Evolutionary conservation across 2,329 filamentous ascomycete species (phyloP), one percentile per base, ranked within the genome.

Genomic region (Gnomoniopsis sp.): DNA sequence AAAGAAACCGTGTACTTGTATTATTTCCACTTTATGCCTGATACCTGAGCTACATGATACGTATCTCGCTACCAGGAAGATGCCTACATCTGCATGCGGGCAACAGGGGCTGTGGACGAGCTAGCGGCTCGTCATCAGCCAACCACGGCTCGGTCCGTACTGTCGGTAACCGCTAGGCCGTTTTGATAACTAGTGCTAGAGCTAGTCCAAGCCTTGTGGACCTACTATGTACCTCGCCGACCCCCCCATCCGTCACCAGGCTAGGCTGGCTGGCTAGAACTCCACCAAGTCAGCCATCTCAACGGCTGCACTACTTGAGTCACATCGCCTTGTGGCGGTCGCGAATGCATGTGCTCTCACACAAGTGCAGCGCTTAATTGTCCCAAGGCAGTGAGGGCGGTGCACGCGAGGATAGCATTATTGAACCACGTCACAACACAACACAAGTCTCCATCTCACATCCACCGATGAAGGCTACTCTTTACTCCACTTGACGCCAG

Each of bases 341-440:
- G 43, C 46, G 3, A 22, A 48, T 30, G 46, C 46, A 26, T 15
- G 46, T n/a, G 14, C 23, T 15, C 14, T 15, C 52, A 36, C 43
- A 54, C 43, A 48, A 53, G 48, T 43, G 19, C 26, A 55, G 57
- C 57, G 57, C 57, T 55, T 59, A 59, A 38, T 48, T 44, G 47
- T 34, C 7, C 43, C 36, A 14, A 15, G 36, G 36, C 36, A 10
- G 6, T 15, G 36, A 6, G 14, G 36, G 4, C 33, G 8, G 14
- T 3, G 6, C 36, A 41, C 12, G 36, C 36, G 17, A 1, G 12
- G 36, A 41, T 41, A 15, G 6, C 36, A 8, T 11, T n/a, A 30
- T 30, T 30, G 26, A 41, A 41, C 12, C 36, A 41, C 36, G 36
- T 41, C 36, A 41, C 36, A 41, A 41, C 36, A 41, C 4, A 30